A percentile compares a stretch with the other conserved stretches of the same genome.
phyloP scores from a whole-genome alignment of 2,329 filamentous ascomycete genomes.

The Colletotrichum zoysiae region DNA sequence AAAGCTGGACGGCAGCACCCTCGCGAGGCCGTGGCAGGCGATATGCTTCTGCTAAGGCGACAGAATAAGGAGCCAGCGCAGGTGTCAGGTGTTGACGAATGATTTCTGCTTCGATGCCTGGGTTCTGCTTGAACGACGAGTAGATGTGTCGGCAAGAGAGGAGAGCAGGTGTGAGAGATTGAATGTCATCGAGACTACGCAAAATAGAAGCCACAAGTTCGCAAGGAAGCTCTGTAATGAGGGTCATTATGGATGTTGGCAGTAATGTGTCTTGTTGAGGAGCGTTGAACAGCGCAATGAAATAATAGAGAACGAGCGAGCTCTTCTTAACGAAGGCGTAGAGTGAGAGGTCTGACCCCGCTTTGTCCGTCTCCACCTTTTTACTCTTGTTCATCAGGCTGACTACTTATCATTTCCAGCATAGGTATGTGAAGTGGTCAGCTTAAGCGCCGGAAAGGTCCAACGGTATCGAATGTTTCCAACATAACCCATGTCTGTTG shows the following conservation, averaged over 20 bases:
- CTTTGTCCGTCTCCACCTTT: background rate
- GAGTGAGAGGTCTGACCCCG: background rate
- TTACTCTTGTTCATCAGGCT: background rate
- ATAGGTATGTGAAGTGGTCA: background rate
- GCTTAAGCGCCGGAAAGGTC: background rate
- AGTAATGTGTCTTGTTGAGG: background rate
- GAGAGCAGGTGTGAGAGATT: background rate
- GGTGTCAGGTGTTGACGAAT: conserved; percentile 1
- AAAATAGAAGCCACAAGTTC: background rate
- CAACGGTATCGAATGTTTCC: background rate
- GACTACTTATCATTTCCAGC: background rate
- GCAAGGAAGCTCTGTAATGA: background rate
- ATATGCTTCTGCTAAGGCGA: background rate
- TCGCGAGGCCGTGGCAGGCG: background rate
- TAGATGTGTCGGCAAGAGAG: conserved; percentile 12
- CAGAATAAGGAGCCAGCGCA: background rate
- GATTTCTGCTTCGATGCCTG: background rate
- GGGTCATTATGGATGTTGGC: background rate
- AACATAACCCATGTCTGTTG: background rate
- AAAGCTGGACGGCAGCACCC: background rate
- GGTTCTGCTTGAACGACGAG: conserved; percentile 10
- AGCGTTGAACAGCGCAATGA: too few species aligned
- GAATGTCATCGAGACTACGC: background rate
- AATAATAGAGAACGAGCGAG: background rate
- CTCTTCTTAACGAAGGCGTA: too few species aligned